Base-by-base conservation (phyloP, 306 rosid species). In the Fragaria vesca region DNA sequence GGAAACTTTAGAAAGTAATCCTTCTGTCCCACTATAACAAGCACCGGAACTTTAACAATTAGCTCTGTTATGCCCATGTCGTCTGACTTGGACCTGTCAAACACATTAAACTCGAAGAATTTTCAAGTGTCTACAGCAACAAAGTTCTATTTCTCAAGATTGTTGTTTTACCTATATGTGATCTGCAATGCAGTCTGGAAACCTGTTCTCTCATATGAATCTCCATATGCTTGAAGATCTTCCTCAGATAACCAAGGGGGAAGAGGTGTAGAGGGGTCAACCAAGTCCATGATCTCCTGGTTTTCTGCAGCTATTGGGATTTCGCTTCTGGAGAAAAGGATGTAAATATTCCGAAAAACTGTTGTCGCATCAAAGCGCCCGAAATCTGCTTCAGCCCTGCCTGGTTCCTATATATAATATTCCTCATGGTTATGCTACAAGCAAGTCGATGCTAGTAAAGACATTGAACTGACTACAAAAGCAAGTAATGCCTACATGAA, bases 211-310 rank as follows among this genome's bases (percentile, higher is more conserved):
- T 89, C 86, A 83, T 87, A 94, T 79, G 87, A 76, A 54, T 82
- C 88, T 28, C 88, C 94, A 46, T 94, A 94, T 47, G 79, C 57
- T 13, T 85, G 77, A 34, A 91, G 91, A 80, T 94, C 96, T 52
- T 90, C 93, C 82, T 94, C 96, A 0, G 90, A 71, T 79, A 94
- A 83, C 98, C 97, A 94, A 72, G 86, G 38, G 10, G 97, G 97
- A 72, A 90, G 94, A 84, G 96, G 91, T 8, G 88, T 83, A 52
- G 88, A 86, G 12, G 91, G 78, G 55, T 83, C 94, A 47, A 91
- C 98, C 78, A 94, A 68, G 79, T 94, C 98, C 97, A 94, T 86
- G 82, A 94, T 85, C 93, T 94, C 96, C 63, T 88, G 94, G 78
- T 79, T 85, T 76, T 89, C 96, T 28, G 81, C 60, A 67, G 96